Evolutionary conservation across 495 filamentous ascomycete species (phyloP).

Genomic region (Penicillium chermesinum): DNA sequence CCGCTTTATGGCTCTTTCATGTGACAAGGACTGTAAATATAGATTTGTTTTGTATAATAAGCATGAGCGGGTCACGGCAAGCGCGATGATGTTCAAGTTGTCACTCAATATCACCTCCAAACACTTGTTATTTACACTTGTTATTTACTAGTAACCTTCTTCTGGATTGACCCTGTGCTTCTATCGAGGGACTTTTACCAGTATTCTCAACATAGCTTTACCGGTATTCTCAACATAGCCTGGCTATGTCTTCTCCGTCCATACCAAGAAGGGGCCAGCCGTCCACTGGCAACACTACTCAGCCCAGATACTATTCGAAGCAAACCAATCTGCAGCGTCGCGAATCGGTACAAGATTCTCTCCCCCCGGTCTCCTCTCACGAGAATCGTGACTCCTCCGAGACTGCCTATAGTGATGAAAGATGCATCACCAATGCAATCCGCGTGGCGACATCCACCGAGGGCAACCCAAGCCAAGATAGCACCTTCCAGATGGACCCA

Average conservation of each 20-base stretch:
- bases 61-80: constrained; percentile 17
- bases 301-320: constrained; percentile 6
- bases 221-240: constrained; percentile 1
- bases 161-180: too few relatives aligned
- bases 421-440: constrained; percentile 41
- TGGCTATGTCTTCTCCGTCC: constrained; percentile 11
- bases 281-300: constrained; percentile 3
- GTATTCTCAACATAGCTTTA: too few relatives aligned
- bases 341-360: constrained; percentile 9
- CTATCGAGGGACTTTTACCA: too few relatives aligned
- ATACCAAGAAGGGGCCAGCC: neutral
- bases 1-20: constrained; percentile 12
- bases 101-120: neutral
- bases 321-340: constrained; percentile 6
- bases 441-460: constrained; percentile 21
- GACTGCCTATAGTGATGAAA: constrained; percentile 34
- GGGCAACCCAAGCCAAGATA: constrained; percentile 6
- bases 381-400: constrained; percentile 29
- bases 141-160: too few relatives aligned
- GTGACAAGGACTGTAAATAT: constrained; percentile 21
- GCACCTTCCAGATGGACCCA: constrained; percentile 8
- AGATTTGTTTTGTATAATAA: constrained; percentile 20
- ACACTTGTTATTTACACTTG: too few relatives aligned
- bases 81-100: constrained; percentile 17
- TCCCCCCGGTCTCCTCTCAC: constrained; percentile 11